Base-by-base conservation (phyloP, 2,329 filamentous ascomycete genomes). In the Madurella fahalii region DNA sequence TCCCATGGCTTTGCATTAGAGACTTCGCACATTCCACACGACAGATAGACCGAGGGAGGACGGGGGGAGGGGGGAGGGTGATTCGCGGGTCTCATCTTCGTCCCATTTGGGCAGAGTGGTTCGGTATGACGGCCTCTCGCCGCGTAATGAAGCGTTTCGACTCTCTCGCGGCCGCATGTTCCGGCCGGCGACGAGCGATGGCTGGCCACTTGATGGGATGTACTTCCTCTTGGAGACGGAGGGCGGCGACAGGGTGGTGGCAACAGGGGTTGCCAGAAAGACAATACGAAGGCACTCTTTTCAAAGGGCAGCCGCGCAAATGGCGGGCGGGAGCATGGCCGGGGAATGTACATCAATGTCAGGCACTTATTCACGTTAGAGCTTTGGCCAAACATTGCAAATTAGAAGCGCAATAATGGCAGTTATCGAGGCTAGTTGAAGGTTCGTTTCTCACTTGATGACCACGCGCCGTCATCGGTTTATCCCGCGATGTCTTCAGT, bases 1-100 rank as follows among this genome's bases (percentile, higher is more conserved):
- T 66, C 48, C 50, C 58, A 58, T 43, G 61, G 59, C 52, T 63
- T 63, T 64, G 64, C 66, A 67, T 68, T 67, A 68, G 66, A 67
- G 52, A 57, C 55, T 56, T 57, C 50, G 57, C 55, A 54, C 47
- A 49, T 37, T 60, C 61, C 58, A 57, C 41, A 60, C 50, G 52
- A 58, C 60, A 58, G 40, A 61, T 63, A 64, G 63, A 66, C 54
- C 47, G 61, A 63, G 52, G 52, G 52, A 51, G 49, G 44, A 50
- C 56, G 42, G 42, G 58, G n/a, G n/a, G n/a, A n/a, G n/a, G n/a
- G n/a, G n/a, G n/a, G 44, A 44, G 48, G 54, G 56, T 47, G 59
- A 57, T 58, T 58, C 52, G 55, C 47, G 57, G 42, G 52, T 53
- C 50, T 52, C 46, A 47, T 51, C 45, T 52, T 59, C 34, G 34